A percentile compares a stretch with the other conserved stretches of the same genome.
Evolutionary conservation across 2,329 filamentous ascomycete species (phyloP).

Genomic region (Fusarium drepaniforme): DNA sequence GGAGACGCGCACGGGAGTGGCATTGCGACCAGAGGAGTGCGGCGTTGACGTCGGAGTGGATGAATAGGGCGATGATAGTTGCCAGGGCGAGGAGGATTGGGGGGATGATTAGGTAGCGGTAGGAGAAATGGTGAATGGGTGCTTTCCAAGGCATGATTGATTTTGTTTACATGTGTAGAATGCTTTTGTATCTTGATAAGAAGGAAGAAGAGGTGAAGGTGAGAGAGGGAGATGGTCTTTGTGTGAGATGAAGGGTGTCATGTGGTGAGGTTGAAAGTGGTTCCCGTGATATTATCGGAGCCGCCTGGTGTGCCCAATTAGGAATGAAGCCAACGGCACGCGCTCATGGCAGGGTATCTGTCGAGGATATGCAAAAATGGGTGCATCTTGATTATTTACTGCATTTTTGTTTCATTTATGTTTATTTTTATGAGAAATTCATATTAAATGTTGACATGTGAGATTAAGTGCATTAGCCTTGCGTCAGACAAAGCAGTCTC

Average conservation of each 20-base stretch:
- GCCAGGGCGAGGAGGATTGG: slow-evolving; percentile 60
- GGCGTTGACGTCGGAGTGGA: slow-evolving; percentile 63
- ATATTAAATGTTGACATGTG: no score
- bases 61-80: slow-evolving; percentile 57
- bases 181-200: neutral
- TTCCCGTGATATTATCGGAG: slow-evolving; percentile 35
- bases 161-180: neutral
- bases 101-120: slow-evolving; percentile 64
- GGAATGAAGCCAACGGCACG: neutral
- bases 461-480: no score
- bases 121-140: slow-evolving; percentile 65
- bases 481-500: no score
- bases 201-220: no score
- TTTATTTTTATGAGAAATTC: no score
- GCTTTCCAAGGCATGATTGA: slow-evolving; percentile 45
- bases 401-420: neutral
- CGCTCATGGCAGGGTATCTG: neutral
- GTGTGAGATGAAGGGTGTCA: slow-evolving; percentile 17
- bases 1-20: slow-evolving; percentile 60
- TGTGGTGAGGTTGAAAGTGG: slow-evolving; percentile 32
- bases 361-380: neutral
- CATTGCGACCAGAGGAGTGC: slow-evolving; percentile 67
- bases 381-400: neutral
- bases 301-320: neutral
- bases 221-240: neutral